A percentile compares a stretch with the other conserved stretches of the same genome.
phyloP scores from a whole-genome alignment of 2,329 filamentous ascomycete species.

The Neoscytalidium dimidiatum region DNA sequence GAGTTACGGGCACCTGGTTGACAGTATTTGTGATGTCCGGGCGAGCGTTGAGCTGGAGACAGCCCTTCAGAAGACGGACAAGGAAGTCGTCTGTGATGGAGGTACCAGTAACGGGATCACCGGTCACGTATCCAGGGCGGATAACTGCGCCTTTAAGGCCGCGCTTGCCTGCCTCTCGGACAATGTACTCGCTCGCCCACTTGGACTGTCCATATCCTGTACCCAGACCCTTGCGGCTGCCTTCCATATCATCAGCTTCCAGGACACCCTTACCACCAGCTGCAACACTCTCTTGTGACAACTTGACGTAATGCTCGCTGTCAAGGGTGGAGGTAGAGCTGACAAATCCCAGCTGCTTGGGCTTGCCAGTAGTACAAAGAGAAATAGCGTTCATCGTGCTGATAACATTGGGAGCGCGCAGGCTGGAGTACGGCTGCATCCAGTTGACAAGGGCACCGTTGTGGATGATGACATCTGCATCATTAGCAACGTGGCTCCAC shows the following conservation, averaged over 20 bases:
- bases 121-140: conserved; percentile 82
- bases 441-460: conserved; percentile 68
- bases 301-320: conserved; percentile 74
- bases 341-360: conserved; percentile 81
- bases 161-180: conserved; percentile 74
- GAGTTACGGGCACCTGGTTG: conserved; percentile 84
- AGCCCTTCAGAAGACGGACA: conserved; percentile 83
- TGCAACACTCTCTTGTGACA: conserved; percentile 64
- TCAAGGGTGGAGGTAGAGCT: conserved; percentile 83
- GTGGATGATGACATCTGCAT: conserved; percentile 71
- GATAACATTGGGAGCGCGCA: conserved; percentile 76
- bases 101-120: conserved; percentile 69
- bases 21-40: conserved; percentile 83
- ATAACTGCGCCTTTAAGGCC: conserved; percentile 76
- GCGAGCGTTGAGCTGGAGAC: conserved; percentile 72
- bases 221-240: conserved; percentile 73
- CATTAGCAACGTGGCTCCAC: conserved; percentile 66
- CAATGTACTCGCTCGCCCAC: conserved; percentile 74
- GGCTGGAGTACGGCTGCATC: conserved; percentile 66
- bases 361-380: conserved; percentile 74
- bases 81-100: conserved; percentile 86
- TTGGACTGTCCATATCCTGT: conserved; percentile 93
- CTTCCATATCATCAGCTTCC: conserved; percentile 77
- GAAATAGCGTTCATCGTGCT: conserved; percentile 74
- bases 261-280: conserved; percentile 66